Conservation (phyloP, 371 early-diverging fungal species). For the Aphelidium insulamus region DNA sequence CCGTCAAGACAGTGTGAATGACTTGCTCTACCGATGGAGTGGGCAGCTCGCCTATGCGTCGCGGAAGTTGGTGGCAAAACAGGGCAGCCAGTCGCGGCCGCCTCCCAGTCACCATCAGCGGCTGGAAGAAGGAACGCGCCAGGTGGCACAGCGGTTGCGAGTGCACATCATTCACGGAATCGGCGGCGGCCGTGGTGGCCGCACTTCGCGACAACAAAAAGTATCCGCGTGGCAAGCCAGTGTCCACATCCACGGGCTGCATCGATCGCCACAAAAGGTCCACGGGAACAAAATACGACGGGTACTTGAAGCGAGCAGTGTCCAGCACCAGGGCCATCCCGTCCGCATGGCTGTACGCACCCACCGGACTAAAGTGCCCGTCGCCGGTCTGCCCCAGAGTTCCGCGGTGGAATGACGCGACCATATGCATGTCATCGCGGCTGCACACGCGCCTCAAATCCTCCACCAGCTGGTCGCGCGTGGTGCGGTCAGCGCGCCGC, state of each 20-base stretch:
- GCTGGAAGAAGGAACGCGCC: too few relatives aligned
- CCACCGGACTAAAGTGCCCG: conserved; percentile 58
- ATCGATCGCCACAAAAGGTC: conserved; percentile 50
- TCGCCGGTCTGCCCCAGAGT: conserved; percentile 74
- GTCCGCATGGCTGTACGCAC: conserved; percentile 32
- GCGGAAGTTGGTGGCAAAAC: too few relatives aligned
- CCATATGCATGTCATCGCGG: conserved; percentile 54
- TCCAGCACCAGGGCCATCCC: conserved; percentile 59
- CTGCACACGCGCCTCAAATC: conserved; percentile 44
- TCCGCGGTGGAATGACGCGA: conserved; percentile 58
- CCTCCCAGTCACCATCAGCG: too few relatives aligned
- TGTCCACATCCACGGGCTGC: conserved; percentile 54
- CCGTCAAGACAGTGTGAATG: too few relatives aligned
- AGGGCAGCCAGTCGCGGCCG: too few relatives aligned
- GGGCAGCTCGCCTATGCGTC: too few relatives aligned
- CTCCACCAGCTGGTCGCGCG: conserved; percentile 43
- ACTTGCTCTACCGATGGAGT: too few relatives aligned
- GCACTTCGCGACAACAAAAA: conserved; percentile 31
- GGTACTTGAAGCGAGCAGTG: conserved; percentile 66
- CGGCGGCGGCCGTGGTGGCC: too few relatives aligned
- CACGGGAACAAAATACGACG: conserved; percentile 47
- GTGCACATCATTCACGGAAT: too few relatives aligned
- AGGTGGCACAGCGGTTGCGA: too few relatives aligned
- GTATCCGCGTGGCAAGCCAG: conserved; percentile 59
- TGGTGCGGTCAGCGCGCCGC: conserved; percentile 30